Conservation (phyloP, 129 eudicot genomes). For the Artemisia tridentata region DNA sequence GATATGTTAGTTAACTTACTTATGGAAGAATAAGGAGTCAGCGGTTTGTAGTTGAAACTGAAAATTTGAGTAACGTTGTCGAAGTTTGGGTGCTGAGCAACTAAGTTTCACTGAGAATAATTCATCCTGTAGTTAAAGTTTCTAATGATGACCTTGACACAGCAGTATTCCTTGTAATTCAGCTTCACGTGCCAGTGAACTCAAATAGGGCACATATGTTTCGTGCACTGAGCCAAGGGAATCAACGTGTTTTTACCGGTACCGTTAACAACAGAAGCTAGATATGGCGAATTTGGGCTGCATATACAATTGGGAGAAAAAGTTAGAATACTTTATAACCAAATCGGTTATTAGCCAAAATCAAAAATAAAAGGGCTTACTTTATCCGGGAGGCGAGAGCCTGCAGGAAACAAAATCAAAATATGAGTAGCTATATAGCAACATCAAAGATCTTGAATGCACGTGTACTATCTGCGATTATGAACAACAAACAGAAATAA, state of each 20-base stretch:
- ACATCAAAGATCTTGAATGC: not conserved
- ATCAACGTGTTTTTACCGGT: slow-evolving; percentile 50
- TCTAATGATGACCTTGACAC: too few species aligned
- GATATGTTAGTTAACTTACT: slow-evolving; percentile 52
- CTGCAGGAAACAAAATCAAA: slow-evolving; percentile 30
- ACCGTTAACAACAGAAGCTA: slow-evolving; percentile 59
- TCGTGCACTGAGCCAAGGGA: slow-evolving; percentile 90
- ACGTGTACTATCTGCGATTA: too few species aligned
- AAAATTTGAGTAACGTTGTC: too few species aligned
- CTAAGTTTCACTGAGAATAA: too few species aligned
- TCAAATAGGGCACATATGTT: slow-evolving; percentile 96
- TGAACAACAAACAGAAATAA: too few species aligned
- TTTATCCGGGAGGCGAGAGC: slow-evolving; percentile 91
- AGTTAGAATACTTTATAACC: too few species aligned
- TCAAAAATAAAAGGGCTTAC: slow-evolving; percentile 39
- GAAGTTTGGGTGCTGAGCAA: too few species aligned
- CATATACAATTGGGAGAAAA: too few species aligned
- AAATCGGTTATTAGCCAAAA: not conserved
- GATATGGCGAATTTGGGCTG: too few species aligned
- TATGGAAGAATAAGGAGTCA: slow-evolving; percentile 58
- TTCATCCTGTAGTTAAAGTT: too few species aligned
- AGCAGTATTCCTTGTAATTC: slow-evolving; percentile 94
- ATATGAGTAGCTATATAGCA: not conserved
- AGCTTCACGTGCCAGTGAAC: slow-evolving; percentile 96
- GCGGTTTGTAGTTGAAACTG: too few species aligned